Evolutionary conservation across 352 stramenopile genomes (phyloP), one percentile per base, ranked within the genome.

Genomic region (Phytopythium mirpurense): DNA sequence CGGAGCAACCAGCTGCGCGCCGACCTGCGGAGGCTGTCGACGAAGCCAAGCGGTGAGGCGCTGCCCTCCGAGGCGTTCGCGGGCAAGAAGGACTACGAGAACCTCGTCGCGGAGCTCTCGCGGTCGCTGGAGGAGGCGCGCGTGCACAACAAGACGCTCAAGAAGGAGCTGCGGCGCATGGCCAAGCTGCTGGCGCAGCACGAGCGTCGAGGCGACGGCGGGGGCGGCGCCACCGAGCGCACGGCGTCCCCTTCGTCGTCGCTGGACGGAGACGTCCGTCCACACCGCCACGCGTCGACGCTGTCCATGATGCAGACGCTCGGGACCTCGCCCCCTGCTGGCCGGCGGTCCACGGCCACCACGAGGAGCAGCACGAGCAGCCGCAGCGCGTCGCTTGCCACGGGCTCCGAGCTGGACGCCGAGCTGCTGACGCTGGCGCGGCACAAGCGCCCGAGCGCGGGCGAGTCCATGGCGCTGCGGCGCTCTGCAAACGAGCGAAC

Each of bases 131-230:
- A 90, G 45, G 82, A 93, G 50, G 62, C 63, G 3, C 73, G 68
- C 9, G 12, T 87, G 38, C 69, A 87, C 61, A 93, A 93, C 60
- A 89, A 88, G 53, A 86, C 80, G 9, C 70, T 93, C 9, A 93
- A 90, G 64, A 93, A 89, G 47, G 79, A 93, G 36, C 65, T 93
- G 21, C 71, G 79, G 1, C 67, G 79, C 0, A 82, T 88, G 72
- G 64, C 87, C 11, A 88, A 87, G 55, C n/a, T 84, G 23, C 77
- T 88, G 15, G 62, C 83, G 3, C 54, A 68, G n/a, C 60, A 69
- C 23, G 37, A 71, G 6, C 60, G n/a, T n/a, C n/a, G n/a, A n/a
- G n/a, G n/a, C n/a, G n/a, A n/a, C n/a, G n/a, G n/a, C n/a, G n/a
- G n/a, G n/a, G n/a, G n/a, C n/a, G n/a, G n/a, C n/a, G n/a, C n/a